phyloP scores from a whole-genome alignment of 306 rosid genomes.

The Malus orientalis region DNA sequence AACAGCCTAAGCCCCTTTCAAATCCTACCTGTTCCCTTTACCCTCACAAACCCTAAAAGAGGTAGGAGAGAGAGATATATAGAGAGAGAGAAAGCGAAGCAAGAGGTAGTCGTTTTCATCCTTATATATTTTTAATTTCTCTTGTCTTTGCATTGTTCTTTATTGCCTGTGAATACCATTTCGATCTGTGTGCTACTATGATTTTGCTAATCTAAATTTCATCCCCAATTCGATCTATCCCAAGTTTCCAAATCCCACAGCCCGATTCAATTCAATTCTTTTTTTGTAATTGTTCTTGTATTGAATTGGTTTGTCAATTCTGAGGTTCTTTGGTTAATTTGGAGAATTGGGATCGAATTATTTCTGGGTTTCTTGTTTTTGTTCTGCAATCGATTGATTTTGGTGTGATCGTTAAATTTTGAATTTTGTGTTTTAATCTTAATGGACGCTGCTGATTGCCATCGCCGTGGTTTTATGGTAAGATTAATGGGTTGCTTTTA shows the following conservation, averaged over 20 bases:
- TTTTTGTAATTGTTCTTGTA: background rate
- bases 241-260: background rate
- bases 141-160: background rate
- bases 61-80: background rate
- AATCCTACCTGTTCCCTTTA: conserved; percentile 1
- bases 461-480: conserved; percentile 46
- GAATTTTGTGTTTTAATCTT: background rate
- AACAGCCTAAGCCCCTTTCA: background rate
- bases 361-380: conserved; percentile 14
- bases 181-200: conserved; percentile 12
- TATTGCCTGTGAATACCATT: conserved; percentile 19
- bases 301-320: background rate
- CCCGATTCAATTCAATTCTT: background rate
- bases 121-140: background rate
- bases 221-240: background rate
- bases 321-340: background rate
- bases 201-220: background rate
- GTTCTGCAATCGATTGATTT: background rate
- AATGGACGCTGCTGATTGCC: conserved; percentile 48
- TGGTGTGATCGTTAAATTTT: background rate
- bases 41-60: conserved; percentile 9
- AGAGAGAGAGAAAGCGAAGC: background rate
- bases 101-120: conserved; percentile 22
- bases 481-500: conserved; percentile 5
- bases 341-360: conserved; percentile 19